A percentile compares a stretch with the other conserved stretches of the same genome.
phyloP scores from a whole-genome alignment of 495 filamentous ascomycete genomes.

The Neurospora sp. region DNA sequence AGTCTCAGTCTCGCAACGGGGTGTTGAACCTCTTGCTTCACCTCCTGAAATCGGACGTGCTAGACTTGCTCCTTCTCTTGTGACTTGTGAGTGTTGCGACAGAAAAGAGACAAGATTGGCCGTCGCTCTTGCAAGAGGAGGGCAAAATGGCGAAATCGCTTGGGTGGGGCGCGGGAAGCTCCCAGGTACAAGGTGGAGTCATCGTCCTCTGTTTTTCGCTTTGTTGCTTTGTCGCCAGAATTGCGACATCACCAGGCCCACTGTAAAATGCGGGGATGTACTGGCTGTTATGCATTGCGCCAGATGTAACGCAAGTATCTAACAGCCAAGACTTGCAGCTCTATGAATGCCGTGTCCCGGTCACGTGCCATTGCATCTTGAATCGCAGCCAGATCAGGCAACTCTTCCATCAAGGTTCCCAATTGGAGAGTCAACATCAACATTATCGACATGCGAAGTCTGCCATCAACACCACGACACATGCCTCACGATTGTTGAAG shows the following conservation, averaged over 20 bases:
- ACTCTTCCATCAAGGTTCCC: background rate
- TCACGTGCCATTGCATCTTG: background rate
- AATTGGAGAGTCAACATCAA: background rate
- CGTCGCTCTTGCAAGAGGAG: constrained; percentile 14
- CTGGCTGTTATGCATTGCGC: background rate
- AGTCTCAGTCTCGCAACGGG: background rate
- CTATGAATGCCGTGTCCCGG: background rate
- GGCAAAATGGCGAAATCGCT: constrained; percentile 25
- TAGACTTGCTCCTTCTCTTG: constrained; percentile 7
- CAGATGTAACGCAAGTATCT: background rate
- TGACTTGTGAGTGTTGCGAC: background rate
- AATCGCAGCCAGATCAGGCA: no score
- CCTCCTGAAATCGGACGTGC: background rate
- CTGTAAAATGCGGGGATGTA: background rate
- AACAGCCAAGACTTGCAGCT: background rate
- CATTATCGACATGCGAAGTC: background rate
- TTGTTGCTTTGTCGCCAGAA: constrained; percentile 24
- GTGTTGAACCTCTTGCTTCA: background rate
- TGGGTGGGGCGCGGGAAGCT: constrained; percentile 9
- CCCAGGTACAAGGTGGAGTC: background rate
- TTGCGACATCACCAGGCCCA: constrained; percentile 22
- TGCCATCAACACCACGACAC: background rate
- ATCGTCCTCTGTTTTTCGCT: constrained; percentile 4
- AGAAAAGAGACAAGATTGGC: background rate
- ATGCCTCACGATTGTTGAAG: background rate